These are phyloP conservation scores for Aquilaria yunnanensis DNA, from an alignment of 345 rosid genomes.

Conservation along the genomic window DNA sequence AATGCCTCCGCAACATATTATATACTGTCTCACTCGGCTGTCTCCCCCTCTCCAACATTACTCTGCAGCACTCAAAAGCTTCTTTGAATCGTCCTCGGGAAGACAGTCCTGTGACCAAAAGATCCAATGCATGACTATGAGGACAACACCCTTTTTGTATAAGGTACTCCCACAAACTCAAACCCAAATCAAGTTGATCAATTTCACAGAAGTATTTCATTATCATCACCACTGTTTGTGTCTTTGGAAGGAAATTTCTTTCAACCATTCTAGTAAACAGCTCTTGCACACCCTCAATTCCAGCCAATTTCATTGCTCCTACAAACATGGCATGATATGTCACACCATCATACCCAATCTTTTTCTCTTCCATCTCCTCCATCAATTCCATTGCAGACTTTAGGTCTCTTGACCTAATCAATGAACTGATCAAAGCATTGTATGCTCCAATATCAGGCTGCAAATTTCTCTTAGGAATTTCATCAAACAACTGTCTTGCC, in stretches of 20 bases:
- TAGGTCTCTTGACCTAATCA: constrained; percentile 42
- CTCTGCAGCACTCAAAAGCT: constrained; percentile 63
- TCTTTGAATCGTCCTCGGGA: constrained; percentile 47
- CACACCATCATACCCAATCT: constrained; percentile 44
- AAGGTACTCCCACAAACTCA: constrained; percentile 56
- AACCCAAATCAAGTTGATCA: constrained; percentile 44
- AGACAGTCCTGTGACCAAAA: constrained; percentile 65
- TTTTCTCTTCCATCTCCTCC: constrained; percentile 69
- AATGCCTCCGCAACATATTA: constrained; percentile 43
- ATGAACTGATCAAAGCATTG: constrained; percentile 68
- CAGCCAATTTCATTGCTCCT: constrained; percentile 60
- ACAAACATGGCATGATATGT: constrained; percentile 64
- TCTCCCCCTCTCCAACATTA: constrained; percentile 72
- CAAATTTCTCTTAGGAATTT: constrained; percentile 43
- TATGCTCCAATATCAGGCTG: constrained; percentile 58
- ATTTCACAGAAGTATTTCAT: constrained; percentile 71
- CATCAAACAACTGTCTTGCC: constrained; percentile 72
- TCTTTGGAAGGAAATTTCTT: constrained; percentile 51
- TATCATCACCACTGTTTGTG: constrained; percentile 72
- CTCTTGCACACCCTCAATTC: constrained; percentile 42
- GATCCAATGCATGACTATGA: constrained; percentile 72
- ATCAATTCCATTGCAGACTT: constrained; percentile 49
- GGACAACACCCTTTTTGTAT: constrained; percentile 70
- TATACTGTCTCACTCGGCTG: constrained; percentile 42
- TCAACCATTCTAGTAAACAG: constrained; percentile 50